phyloP scores from a whole-genome alignment of 2,329 filamentous ascomycete species.

The Lojkania enalia region DNA sequence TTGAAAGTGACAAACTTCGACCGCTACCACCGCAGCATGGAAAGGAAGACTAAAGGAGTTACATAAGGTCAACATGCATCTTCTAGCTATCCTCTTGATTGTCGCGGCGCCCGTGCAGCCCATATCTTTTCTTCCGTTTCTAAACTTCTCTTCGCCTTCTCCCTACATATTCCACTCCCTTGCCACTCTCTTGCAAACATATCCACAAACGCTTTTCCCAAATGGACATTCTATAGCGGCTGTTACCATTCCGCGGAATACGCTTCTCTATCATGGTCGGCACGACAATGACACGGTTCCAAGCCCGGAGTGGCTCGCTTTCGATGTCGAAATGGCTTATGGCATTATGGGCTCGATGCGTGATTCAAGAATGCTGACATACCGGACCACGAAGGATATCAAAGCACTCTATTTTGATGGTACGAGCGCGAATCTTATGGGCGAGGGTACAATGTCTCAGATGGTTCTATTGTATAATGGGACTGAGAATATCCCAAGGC shows the following conservation, averaged over 20 bases:
- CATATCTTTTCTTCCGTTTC: slow-evolving; percentile 13
- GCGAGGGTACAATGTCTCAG: slow-evolving; percentile 53
- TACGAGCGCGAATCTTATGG: slow-evolving; percentile 54
- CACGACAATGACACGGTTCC: slow-evolving; percentile 47
- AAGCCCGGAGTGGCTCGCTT: slow-evolving; percentile 57
- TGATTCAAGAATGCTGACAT: slow-evolving; percentile 53
- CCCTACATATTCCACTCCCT: slow-evolving; percentile 56
- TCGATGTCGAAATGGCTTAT: slow-evolving; percentile 59
- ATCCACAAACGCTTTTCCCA: slow-evolving; percentile 57
- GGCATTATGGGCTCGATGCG: slow-evolving; percentile 54
- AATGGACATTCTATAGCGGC: slow-evolving; percentile 55
- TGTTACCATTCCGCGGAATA: slow-evolving; percentile 52
- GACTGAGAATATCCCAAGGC: slow-evolving; percentile 44
- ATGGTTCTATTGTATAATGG: slow-evolving; percentile 55
- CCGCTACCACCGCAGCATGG: too few species aligned
- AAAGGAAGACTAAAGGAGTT: too few species aligned
- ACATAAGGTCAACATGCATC: too few species aligned
- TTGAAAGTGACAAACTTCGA: too few species aligned
- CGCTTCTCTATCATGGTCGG: slow-evolving; percentile 56
- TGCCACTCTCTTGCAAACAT: slow-evolving; percentile 54
- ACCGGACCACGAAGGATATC: slow-evolving; percentile 50
- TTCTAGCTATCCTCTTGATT: too few species aligned
- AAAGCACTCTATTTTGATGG: slow-evolving; percentile 57
- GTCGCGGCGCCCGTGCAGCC: slow-evolving; percentile 1
- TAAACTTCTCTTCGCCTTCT: slow-evolving; percentile 54